Conservation (phyloP, 257 asterid species). For the Solanum acaule region DNA sequence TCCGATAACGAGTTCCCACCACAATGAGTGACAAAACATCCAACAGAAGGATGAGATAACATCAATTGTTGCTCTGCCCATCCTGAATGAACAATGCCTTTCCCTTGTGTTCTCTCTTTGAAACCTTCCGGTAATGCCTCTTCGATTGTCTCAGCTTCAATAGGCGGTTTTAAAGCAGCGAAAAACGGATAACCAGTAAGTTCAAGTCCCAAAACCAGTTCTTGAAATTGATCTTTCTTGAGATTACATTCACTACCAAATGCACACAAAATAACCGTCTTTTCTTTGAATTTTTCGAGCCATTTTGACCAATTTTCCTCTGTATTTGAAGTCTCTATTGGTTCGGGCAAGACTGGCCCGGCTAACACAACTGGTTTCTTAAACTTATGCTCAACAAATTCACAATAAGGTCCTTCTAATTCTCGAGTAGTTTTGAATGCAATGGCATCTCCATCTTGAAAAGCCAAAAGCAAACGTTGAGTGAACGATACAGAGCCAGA, state of each 20-base stretch:
- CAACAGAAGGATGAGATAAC: slow-evolving; percentile 16
- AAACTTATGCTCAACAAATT: slow-evolving; percentile 23
- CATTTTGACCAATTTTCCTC: slow-evolving; percentile 25
- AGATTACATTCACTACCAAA: slow-evolving; percentile 42
- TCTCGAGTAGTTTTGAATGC: slow-evolving; percentile 33
- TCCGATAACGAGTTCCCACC: slow-evolving; percentile 21
- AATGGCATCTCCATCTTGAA: slow-evolving; percentile 24
- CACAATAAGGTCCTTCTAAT: slow-evolving; percentile 25
- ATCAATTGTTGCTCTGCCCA: slow-evolving; percentile 31
- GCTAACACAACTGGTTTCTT: slow-evolving; percentile 28
- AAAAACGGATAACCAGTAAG: slow-evolving; percentile 21
- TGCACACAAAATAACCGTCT: slow-evolving; percentile 30
- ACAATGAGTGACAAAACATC: slow-evolving; percentile 27
- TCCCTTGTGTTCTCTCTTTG: slow-evolving; percentile 6
- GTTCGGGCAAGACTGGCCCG: slow-evolving; percentile 34
- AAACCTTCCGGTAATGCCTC: slow-evolving; percentile 19
- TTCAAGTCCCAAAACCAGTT: slow-evolving; percentile 20
- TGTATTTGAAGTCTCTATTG: slow-evolving; percentile 1
- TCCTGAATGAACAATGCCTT: slow-evolving; percentile 16
- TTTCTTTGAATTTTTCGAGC: slow-evolving; percentile 19
- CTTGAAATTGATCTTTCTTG: slow-evolving; percentile 16
- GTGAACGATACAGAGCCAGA: not conserved
- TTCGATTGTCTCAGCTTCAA: slow-evolving; percentile 6
- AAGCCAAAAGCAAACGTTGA: not conserved
- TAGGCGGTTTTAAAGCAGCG: slow-evolving; percentile 19